These are phyloP conservation scores for Meyerozyma elateridarum DNA, from an alignment of 1,139 yeast genomes.

Conservation along the genomic window DNA sequence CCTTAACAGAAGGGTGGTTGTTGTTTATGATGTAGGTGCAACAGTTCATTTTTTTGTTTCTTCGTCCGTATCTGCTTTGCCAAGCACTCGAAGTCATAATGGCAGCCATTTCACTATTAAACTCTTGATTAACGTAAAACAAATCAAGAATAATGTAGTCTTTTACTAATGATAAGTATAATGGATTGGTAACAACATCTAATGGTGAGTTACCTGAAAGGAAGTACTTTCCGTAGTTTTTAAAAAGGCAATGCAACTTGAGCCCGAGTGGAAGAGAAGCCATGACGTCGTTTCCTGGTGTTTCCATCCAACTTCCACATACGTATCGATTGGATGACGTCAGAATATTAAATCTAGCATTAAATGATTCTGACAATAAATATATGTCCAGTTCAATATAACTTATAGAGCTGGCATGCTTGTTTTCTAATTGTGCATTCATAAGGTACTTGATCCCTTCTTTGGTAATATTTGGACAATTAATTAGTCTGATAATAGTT, in stretches of 20 bases:
- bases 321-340: background rate
- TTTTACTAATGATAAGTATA: background rate
- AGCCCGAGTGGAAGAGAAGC: background rate
- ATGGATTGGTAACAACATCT: background rate
- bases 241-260: conserved; percentile 3
- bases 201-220: background rate
- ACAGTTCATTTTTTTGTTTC: conserved; percentile 5
- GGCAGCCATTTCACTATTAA: background rate
- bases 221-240: background rate
- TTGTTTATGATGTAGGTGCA: conserved; percentile 8
- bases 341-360: too few species aligned
- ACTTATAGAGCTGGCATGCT: conserved; percentile 14
- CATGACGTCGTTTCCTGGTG: conserved; percentile 1
- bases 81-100: conserved; percentile 7
- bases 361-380: conserved; percentile 8
- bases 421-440: conserved; percentile 10
- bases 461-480: conserved; percentile 23
- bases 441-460: conserved; percentile 18
- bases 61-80: conserved; percentile 6
- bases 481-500: conserved; percentile 20
- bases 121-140: background rate
- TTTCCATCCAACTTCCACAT: background rate
- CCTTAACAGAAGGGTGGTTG: too few species aligned
- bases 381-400: conserved; percentile 23
- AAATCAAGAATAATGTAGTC: background rate